These are phyloP conservation scores for Lasiodiplodia sp. DNA, from an alignment of 2,329 filamentous ascomycete genomes.

Conservation along the genomic window DNA sequence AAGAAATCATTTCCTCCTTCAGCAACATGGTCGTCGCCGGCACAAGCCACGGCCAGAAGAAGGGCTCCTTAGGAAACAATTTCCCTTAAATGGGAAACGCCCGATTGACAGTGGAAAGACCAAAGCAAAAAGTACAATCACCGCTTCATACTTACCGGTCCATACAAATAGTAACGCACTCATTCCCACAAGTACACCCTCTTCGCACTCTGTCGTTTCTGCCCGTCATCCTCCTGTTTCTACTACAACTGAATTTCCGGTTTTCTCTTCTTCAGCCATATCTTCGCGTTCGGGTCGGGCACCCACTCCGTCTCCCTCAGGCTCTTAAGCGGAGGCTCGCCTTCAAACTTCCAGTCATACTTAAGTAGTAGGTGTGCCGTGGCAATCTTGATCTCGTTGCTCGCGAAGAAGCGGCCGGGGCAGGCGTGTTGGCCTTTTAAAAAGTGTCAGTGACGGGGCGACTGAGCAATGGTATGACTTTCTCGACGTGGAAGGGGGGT, in stretches of 20 bases:
- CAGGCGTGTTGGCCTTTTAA: slow-evolving; percentile 23
- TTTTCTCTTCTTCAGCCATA: slow-evolving; percentile 6
- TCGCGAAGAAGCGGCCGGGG: slow-evolving; percentile 44
- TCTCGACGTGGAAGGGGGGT: too few species aligned
- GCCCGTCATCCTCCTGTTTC: too few species aligned
- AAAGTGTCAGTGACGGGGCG: background rate
- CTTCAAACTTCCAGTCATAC: slow-evolving; percentile 20
- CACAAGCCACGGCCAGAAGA: slow-evolving; percentile 60
- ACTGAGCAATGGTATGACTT: too few species aligned
- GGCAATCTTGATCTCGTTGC: slow-evolving; percentile 46
- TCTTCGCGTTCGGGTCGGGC: slow-evolving; percentile 12
- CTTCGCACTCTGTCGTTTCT: background rate
- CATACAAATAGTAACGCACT: background rate
- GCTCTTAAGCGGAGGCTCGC: slow-evolving; percentile 13
- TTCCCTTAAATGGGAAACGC: slow-evolving; percentile 55
- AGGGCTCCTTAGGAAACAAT: slow-evolving; percentile 52
- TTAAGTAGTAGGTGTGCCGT: slow-evolving; percentile 31
- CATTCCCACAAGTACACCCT: background rate
- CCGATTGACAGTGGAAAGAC: slow-evolving; percentile 25
- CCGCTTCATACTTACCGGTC: background rate
- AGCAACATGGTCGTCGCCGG: slow-evolving; percentile 54
- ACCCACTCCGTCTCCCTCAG: slow-evolving; percentile 9
- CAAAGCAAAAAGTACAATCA: background rate
- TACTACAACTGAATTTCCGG: background rate
- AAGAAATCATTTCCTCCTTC: slow-evolving; percentile 36